Evolutionary conservation across 495 filamentous ascomycete species (phyloP), one percentile per base, ranked within the genome.

Genomic region (Podospora pseudocomata): DNA sequence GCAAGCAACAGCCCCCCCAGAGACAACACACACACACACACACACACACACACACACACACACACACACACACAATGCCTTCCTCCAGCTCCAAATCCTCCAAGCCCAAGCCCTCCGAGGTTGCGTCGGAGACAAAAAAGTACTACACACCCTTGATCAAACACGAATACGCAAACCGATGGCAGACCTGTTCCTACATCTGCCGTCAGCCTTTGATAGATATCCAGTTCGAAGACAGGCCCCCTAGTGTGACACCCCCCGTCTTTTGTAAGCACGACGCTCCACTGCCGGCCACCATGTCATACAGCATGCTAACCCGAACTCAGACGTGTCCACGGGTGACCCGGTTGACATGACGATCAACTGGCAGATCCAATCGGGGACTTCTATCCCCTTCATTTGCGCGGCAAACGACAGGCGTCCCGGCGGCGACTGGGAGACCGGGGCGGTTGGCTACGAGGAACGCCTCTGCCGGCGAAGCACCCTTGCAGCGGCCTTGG

Each of bases 361-460:
- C 62, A 81, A 84, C 66, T 92, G 89, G 89, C 83, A 68, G 23
- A 57, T 66, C 68, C 68, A 66, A 56, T 67, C 63, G 64, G 73
- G 66, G 53, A 74, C 61, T 23, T 71, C 73, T 34, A 85, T 93
- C 65, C 87, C 90, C 5, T 87, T 92, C 44, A 86, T 93, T 67
- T 92, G 89, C 71, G 86, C 88, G 62, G 90, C 90, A 13, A 89
- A 92, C 73, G 90, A 93, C 72, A 90, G 88, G 69, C 82, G 90
- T 34, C 80, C 90, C 1, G 90, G 90, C 0, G 90, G 90, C 2
- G 90, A 92, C 67, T 93, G 90, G 90, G 90, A 92, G 70, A 90
- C 88, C 5, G 89, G 88, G 28, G 81, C 84, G 44, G 86, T 89
- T 65, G 88, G 88, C 20, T 90, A 89, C 32, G 90, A 93, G 67